Conservation (phyloP, 1,284 basidiomycete genomes). For the Puccinia sorghi region DNA sequence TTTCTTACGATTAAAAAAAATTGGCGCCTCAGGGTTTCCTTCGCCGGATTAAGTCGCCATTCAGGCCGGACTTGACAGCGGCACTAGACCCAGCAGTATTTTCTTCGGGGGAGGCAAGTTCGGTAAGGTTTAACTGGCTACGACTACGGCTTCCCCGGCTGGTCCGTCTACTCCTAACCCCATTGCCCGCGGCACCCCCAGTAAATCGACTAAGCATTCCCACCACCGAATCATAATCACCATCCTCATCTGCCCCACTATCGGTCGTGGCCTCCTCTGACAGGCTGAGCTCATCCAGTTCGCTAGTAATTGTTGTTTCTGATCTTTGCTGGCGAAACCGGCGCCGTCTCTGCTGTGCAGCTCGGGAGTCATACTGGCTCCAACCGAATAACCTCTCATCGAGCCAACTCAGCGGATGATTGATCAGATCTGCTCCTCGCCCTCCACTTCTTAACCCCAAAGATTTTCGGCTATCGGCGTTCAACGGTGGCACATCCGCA, state of each 20-base stretch:
- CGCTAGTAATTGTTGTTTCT: not conserved
- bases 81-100: not conserved
- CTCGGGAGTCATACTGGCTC: slow-evolving; percentile 61
- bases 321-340: not conserved
- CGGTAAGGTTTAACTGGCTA: slow-evolving; percentile 36
- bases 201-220: slow-evolving; percentile 48
- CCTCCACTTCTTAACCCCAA: not conserved
- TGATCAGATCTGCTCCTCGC: slow-evolving; percentile 36
- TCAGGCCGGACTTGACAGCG: slow-evolving; percentile 2
- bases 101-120: slow-evolving; percentile 2
- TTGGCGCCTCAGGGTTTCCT: not conserved
- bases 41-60: not conserved
- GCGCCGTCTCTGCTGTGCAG: not conserved
- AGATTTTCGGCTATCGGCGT: not conserved
- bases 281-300: slow-evolving; percentile 4
- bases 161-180: slow-evolving; percentile 18
- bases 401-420: slow-evolving; percentile 66
- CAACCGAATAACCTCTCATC: slow-evolving; percentile 92
- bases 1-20: not conserved
- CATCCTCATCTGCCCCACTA: slow-evolving; percentile 37
- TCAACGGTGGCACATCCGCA: slow-evolving; percentile 35
- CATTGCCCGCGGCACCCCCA: slow-evolving; percentile 4
- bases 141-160: slow-evolving; percentile 31
- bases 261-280: slow-evolving; percentile 18
- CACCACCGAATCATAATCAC: slow-evolving; percentile 45